Evolutionary conservation across 176 grass and related monocot species (phyloP).

Genomic region (Bromus sterilis): DNA sequence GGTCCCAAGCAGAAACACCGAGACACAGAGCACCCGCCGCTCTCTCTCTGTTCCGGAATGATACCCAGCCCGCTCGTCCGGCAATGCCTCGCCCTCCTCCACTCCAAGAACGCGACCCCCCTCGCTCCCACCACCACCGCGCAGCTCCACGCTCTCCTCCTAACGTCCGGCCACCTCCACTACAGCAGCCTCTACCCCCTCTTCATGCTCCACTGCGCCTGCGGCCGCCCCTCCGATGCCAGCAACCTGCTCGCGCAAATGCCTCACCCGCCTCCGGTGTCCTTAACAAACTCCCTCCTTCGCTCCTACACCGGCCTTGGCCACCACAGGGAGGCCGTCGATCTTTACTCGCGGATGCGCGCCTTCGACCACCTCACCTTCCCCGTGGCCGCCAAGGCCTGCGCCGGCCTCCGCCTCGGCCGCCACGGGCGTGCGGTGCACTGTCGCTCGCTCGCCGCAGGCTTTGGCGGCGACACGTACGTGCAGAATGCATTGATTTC

Average conservation of each 20-base stretch:
- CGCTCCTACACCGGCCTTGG: constrained; percentile 34
- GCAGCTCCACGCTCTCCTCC: constrained; percentile 41
- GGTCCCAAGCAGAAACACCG: background rate
- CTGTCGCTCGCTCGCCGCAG: constrained; percentile 31
- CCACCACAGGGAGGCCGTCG: constrained; percentile 28
- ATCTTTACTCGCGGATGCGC: constrained; percentile 38
- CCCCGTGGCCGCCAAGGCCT: constrained; percentile 62
- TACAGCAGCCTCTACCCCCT: background rate
- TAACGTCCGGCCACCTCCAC: constrained; percentile 39
- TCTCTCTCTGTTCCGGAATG: background rate
- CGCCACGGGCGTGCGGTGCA: constrained; percentile 34
- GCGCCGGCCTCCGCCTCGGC: constrained; percentile 18
- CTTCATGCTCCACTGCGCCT: background rate
- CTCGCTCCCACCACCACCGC: constrained; percentile 10
- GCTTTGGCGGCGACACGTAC: constrained; percentile 42
- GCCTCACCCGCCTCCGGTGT: constrained; percentile 1
- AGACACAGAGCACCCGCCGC: background rate
- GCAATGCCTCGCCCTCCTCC: constrained; percentile 43
- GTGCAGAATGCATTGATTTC: constrained; percentile 55
- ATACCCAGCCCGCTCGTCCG: background rate
- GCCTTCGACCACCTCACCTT: constrained; percentile 62
- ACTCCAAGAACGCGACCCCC: constrained; percentile 19
- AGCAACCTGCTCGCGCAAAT: constrained; percentile 48
- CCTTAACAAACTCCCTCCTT: constrained; percentile 44
- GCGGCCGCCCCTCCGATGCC: constrained; percentile 19